Conservation (phyloP, 495 filamentous ascomycete genomes). For the Sphaerosporella brunnea region DNA sequence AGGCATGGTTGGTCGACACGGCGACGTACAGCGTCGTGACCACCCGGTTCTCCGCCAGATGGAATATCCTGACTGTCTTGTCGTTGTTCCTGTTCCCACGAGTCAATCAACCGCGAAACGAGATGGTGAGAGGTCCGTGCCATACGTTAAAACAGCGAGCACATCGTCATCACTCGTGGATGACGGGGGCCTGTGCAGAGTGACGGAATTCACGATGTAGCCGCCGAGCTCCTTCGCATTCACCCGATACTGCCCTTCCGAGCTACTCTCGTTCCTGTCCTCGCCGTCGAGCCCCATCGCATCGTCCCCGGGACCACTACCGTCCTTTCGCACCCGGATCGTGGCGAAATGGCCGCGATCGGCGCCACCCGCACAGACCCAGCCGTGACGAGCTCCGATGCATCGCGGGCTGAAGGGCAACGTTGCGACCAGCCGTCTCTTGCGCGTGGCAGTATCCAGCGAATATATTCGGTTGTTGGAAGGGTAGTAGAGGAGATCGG, state of each 20-base stretch:
- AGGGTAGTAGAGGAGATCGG: conserved; percentile 67
- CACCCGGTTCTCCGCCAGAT: conserved; percentile 43
- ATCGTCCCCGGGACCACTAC: not conserved
- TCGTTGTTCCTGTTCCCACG: conserved; percentile 62
- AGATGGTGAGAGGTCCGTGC: not conserved
- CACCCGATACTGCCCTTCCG: not conserved
- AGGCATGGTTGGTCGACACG: conserved; percentile 75
- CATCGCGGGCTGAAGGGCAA: conserved; percentile 72
- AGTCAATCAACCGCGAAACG: not conserved
- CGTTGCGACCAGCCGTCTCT: conserved; percentile 55
- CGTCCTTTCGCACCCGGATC: conserved; percentile 39
- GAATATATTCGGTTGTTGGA: conserved; percentile 53
- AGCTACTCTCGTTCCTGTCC: not conserved
- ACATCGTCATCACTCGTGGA: conserved; percentile 36
- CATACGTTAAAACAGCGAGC: conserved; percentile 46
- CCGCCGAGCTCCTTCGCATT: conserved; percentile 34
- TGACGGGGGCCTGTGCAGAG: conserved; percentile 43
- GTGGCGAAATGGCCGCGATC: conserved; percentile 70
- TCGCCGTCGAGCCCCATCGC: not conserved
- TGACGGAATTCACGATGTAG: conserved; percentile 53
- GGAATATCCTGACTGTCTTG: conserved; percentile 61
- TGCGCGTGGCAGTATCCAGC: conserved; percentile 51
- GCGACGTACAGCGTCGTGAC: conserved; percentile 53
- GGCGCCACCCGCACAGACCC: conserved; percentile 71
- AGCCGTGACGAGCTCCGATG: conserved; percentile 64